Evolutionary conservation across 768 basidiomycete species (phyloP), one percentile per base, ranked within the genome.

Genomic region (Suillus plorans): DNA sequence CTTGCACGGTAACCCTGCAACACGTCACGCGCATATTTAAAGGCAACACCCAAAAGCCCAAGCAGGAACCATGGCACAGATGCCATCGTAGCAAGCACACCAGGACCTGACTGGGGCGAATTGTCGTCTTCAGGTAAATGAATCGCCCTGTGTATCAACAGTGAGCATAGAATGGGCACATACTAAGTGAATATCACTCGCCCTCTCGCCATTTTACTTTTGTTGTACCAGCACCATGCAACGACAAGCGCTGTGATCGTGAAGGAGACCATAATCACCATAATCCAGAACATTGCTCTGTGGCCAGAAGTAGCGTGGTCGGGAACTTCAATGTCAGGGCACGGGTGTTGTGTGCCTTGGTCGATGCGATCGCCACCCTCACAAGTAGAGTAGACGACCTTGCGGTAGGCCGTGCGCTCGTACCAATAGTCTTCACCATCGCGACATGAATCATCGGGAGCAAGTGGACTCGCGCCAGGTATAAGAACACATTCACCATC

Each of bases 31-130:
- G 28, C 28, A 76, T 85, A 87, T 72, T 89, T 90, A 78, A 84
- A 89, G 4, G 86, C 90, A 63, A 93, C 86, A 1, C 90, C 86
- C 0, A 81, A 85, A 28, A 95, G 68, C 25, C 95, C 96, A 50
- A 97, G 70, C 59, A 97, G 72, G 81, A 91, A 95, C 89, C 90
- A 96, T 0, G 96, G 96, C 3, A 98, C 85, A 12, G 91, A 94
- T 2, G 92, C 94, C 47, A 97, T 71, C 3, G 92, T 95, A 22
- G 83, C 88, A 64, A 95, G 64, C 0, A 81, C 64, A 18, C 85
- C 82, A 0, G 87, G 82, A 6, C 84, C 81, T 6, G 72, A 64
- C 36, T 72, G 60, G 6, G 44, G 18, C 8, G 78, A 65, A 37
- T 78, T 70, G 5, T 77, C 81, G n/a, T 84, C 84, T 44, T 88